phyloP scores from a whole-genome alignment of 805 yeast genomes.

The Saccharomycopsis sp. region DNA sequence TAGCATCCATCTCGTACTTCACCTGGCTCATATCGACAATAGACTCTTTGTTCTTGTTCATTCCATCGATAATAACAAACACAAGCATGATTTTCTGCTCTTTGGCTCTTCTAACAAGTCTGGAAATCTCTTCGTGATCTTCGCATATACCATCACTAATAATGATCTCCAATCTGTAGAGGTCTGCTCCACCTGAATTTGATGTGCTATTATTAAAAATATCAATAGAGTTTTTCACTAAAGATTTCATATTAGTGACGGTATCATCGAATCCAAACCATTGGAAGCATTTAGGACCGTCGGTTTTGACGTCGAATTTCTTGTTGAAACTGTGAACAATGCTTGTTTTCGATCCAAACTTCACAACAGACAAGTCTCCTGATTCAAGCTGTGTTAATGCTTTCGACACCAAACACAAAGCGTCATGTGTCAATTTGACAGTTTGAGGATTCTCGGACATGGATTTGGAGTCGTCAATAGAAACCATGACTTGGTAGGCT shows the following conservation, averaged over 20 bases:
- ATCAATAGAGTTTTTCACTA: slow-evolving; percentile 65
- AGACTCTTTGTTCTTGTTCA: slow-evolving; percentile 61
- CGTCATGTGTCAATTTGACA: slow-evolving; percentile 87
- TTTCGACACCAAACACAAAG: slow-evolving; percentile 88
- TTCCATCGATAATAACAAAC: slow-evolving; percentile 89
- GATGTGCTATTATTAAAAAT: slow-evolving; percentile 59
- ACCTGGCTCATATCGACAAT: slow-evolving; percentile 95
- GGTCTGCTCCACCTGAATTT: slow-evolving; percentile 45
- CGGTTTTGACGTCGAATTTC: slow-evolving; percentile 66
- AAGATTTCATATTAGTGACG: slow-evolving; percentile 71
- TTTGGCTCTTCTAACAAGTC: slow-evolving; percentile 84
- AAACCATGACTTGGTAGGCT: slow-evolving; percentile 94
- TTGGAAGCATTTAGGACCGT: slow-evolving; percentile 79
- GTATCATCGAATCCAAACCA: slow-evolving; percentile 89
- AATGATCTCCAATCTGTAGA: slow-evolving; percentile 92
- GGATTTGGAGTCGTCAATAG: slow-evolving; percentile 95
- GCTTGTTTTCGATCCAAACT: slow-evolving; percentile 78
- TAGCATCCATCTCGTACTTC: slow-evolving; percentile 54
- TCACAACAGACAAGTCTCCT: slow-evolving; percentile 84
- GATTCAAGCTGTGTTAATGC: slow-evolving; percentile 92
- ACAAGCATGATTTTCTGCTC: slow-evolving; percentile 92
- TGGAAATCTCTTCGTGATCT: slow-evolving; percentile 76
- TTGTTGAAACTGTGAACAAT: slow-evolving; percentile 86
- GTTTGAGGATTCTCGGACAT: slow-evolving; percentile 86
- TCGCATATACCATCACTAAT: slow-evolving; percentile 97